Evolutionary conservation across 2,329 filamentous ascomycete genomes (phyloP).

Genomic region (Emmonsiellopsis sp.): DNA sequence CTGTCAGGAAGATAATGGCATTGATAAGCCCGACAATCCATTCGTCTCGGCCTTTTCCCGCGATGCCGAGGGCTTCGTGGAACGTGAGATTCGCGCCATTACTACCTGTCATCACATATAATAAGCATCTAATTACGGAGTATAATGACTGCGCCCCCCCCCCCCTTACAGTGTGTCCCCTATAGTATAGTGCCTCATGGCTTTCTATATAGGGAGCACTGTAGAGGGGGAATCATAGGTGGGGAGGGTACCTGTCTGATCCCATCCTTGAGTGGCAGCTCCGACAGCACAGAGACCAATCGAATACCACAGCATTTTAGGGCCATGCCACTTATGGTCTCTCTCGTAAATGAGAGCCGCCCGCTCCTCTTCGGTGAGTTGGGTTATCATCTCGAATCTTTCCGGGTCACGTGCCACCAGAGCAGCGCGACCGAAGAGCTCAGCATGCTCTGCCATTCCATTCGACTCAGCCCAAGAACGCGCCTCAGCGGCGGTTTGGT

Average conservation of each 20-base stretch:
- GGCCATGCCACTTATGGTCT: constrained; percentile 27
- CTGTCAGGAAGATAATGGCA: constrained; percentile 31
- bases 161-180: too few relatives aligned
- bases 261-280: constrained; percentile 36
- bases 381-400: constrained; percentile 51
- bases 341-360: constrained; percentile 31
- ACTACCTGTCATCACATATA: too few relatives aligned
- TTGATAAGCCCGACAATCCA: constrained; percentile 40
- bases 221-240: too few relatives aligned
- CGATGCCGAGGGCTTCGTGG: constrained; percentile 25
- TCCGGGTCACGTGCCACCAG: constrained; percentile 61
- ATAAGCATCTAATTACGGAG: too few relatives aligned
- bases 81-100: constrained; percentile 38
- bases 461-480: background rate
- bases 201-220: too few relatives aligned
- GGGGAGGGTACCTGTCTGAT: constrained; percentile 24
- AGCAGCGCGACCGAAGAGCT: constrained; percentile 42
- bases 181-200: too few relatives aligned
- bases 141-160: too few relatives aligned
- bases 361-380: constrained; percentile 44
- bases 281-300: constrained; percentile 33
- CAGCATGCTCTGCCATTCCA: constrained; percentile 6
- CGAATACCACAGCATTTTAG: constrained; percentile 25
- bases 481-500: background rate
- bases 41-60: constrained; percentile 17